Conservation (phyloP, 495 filamentous ascomycete species). For the Annulohypoxylon nitens region DNA sequence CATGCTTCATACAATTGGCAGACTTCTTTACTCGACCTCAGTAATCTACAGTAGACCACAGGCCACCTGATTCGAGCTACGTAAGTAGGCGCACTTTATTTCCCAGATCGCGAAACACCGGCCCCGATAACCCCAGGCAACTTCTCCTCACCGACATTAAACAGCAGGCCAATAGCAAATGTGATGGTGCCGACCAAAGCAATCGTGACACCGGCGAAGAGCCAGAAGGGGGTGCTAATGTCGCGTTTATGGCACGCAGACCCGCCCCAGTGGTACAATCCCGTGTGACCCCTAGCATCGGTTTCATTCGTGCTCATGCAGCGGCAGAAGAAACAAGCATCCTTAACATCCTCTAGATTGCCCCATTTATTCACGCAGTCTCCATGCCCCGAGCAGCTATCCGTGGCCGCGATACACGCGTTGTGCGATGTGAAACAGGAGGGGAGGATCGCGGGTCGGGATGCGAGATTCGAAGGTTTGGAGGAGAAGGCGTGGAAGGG, state of each 20-base stretch:
- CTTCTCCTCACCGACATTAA: conserved; percentile 79
- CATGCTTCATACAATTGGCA: background rate
- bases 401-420: conserved; percentile 72
- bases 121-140: conserved; percentile 89
- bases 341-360: conserved; percentile 46
- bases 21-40: background rate
- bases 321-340: conserved; percentile 79
- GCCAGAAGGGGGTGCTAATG: conserved; percentile 86
- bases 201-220: conserved; percentile 79
- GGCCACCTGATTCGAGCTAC: background rate
- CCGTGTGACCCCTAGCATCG: conserved; percentile 55
- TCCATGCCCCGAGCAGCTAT: conserved; percentile 82
- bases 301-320: conserved; percentile 69
- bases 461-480: conserved; percentile 27
- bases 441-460: conserved; percentile 52
- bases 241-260: conserved; percentile 92
- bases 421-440: conserved; percentile 74
- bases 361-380: conserved; percentile 72
- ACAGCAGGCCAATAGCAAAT: conserved; percentile 81
- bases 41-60: background rate
- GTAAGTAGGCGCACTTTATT: conserved; percentile 1
- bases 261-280: conserved; percentile 77
- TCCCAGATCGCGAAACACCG: conserved; percentile 76
- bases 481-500: conserved; percentile 46
- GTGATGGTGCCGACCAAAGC: conserved; percentile 69